Base-by-base conservation (phyloP, 176 grass and related monocot species). In the Lolium rigidum region DNA sequence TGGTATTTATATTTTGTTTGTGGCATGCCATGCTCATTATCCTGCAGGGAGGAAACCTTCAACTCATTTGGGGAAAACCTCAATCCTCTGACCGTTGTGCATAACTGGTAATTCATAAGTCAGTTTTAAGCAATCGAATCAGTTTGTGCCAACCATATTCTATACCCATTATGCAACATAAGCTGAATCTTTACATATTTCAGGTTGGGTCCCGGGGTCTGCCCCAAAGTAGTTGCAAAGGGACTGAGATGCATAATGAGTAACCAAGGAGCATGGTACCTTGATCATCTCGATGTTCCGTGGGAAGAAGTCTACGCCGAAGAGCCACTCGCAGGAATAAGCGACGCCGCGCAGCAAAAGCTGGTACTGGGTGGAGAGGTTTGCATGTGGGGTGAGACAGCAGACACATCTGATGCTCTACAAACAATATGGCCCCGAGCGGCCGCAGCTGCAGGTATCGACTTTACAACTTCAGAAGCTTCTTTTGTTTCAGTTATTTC, bases 171-270 rank as follows among this genome's bases (percentile, higher is more conserved):
- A 79, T 57, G 60, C 49, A 72, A 77, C 7, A 37, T 11, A 63
- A 35, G 0, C 38, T 82, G 17, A 52, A 52, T 64, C 13, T 66
- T 77, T 64, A 31, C 47, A 62, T 62, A 56, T 84, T 77, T 56
- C 82, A 94, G 96, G 96, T 76, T 92, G 71, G 96, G 96, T 50
- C 93, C 93, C 79, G 96, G 96, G 79, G 96, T 98, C 48, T 98
- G 93, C 59, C 96, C 96, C 55, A 81, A 95, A 85, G 93, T 87
- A 82, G 93, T 98, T 38, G 93, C 81, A 26, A 92, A 92, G 78
- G 96, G 96, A 76, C 92, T 95, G 71, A 95, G 90, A 87, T 98
- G 96, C 82, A 98, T 98, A 84, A 87, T 98, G 86, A 98, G 96
- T 47, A 98, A 98, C 74, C 93, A 95, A 91, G 96, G 93, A 20